phyloP scores from a whole-genome alignment of 1,139 yeast genomes.

The Hyphopichia burtonii region DNA sequence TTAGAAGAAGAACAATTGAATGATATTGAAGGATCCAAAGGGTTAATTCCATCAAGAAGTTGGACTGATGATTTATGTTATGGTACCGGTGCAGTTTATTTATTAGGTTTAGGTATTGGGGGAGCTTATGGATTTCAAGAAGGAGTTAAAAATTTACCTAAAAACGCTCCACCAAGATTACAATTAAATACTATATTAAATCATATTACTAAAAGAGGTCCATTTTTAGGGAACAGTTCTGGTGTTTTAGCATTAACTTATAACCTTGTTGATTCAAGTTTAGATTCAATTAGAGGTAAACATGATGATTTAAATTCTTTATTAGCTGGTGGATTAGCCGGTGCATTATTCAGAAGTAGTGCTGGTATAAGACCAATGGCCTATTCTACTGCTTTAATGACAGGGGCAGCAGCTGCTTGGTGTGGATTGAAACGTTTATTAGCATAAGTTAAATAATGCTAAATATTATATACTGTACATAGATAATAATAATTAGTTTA shows the following conservation, averaged over 20 bases:
- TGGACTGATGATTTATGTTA: constrained; percentile 97
- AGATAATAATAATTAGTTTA: neutral
- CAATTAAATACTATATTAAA: constrained; percentile 86
- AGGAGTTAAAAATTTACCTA: constrained; percentile 76
- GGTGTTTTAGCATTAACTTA: constrained; percentile 91
- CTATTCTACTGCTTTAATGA: constrained; percentile 80
- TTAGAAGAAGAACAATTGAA: constrained; percentile 77
- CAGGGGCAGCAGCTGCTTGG: constrained; percentile 92
- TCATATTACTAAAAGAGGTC: constrained; percentile 93
- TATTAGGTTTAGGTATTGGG: constrained; percentile 76
- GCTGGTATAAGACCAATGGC: constrained; percentile 88
- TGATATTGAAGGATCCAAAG: constrained; percentile 80
- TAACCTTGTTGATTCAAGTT: constrained; percentile 75
- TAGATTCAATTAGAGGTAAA: constrained; percentile 80
- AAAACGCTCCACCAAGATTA: constrained; percentile 70
- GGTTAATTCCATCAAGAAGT: constrained; percentile 89
- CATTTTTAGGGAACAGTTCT: constrained; percentile 89
- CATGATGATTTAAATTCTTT: constrained; percentile 86
- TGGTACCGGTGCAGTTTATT: constrained; percentile 94
- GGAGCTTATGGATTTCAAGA: constrained; percentile 87
- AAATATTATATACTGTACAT: neutral
- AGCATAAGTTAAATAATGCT: constrained; percentile 13
- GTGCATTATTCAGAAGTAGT: constrained; percentile 86
- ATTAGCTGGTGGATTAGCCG: constrained; percentile 88
- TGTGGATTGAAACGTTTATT: constrained; percentile 69